Base-by-base conservation (phyloP, 306 rosid species). In the Vigna mungo region DNA sequence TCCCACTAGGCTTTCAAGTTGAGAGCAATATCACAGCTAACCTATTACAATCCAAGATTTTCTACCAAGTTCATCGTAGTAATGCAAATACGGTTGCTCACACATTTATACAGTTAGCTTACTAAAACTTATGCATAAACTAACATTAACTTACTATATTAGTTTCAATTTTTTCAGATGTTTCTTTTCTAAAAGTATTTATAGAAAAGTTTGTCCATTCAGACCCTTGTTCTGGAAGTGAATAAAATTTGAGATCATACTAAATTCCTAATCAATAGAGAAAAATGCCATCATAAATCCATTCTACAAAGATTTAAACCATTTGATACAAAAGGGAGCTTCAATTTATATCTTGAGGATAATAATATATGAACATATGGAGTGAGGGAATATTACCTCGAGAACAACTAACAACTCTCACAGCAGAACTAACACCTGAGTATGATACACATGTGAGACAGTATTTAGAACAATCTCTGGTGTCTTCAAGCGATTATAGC, bases 401-500 rank as follows among this genome's bases (percentile, higher is more conserved):
- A 74, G 20, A 73, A 58, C 41, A 55, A 30, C 16, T 48, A 17
- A 36, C n/a, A 9, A 41, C 12, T 41, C 12, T 41, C n/a, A 16
- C 41, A 72, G n/a, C 51, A 17, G 51, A 39, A 52, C 44, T 65
- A 69, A 72, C 46, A n/a, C 49, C 30, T 39, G 53, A 18, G 39
- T 59, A 46, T 71, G 34, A 54, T 52, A 66, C 62, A 7, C 18
- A 25, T 37, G 47, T 15, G 4, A 46, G 23, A 48, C 67, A 51
- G 15, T 47, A 32, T 60, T 30, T 27, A n/a, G 14, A 74, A 46
- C 71, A 74, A 47, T 74, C 37, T 17, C 49, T 47, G 10, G 27
- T 25, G 27, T 25, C 27, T 25, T 25, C 27, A 34, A 36, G 21
- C 5, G 1, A 17, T 36, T 66, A 21, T 17, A 60, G 16, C 21